Percentiles rank a stretch among this genome's conserved stretches.
Evolutionary conservation across 495 filamentous ascomycete species (phyloP).

Genomic region (Podospora comata): DNA sequence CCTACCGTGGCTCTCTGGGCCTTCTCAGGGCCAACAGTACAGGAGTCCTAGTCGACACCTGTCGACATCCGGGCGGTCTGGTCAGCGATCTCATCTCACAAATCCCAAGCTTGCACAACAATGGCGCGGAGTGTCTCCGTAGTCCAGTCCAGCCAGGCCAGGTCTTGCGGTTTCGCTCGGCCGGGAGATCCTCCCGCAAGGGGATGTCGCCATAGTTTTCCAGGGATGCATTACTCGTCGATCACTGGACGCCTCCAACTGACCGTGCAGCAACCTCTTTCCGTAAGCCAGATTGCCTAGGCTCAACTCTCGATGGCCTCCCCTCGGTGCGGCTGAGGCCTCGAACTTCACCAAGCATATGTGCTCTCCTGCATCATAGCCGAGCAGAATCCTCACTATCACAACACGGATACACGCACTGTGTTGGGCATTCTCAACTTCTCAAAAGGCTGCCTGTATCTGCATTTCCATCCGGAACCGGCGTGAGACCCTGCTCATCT

Average conservation of each 20-base stretch:
- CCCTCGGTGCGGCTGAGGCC: neutral
- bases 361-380: neutral
- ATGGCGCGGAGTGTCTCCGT: neutral
- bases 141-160: neutral
- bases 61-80: neutral
- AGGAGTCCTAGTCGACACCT: neutral
- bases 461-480: neutral
- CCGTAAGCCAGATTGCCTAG: neutral
- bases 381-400: neutral
- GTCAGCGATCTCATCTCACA: neutral
- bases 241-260: constrained; percentile 10
- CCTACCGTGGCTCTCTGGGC: too few species aligned
- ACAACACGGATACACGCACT: neutral
- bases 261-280: neutral
- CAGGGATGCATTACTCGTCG: neutral
- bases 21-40: neutral
- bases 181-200: constrained; percentile 7
- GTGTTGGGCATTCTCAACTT: neutral
- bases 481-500: neutral
- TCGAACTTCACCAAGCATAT: neutral
- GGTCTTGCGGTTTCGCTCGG: neutral
- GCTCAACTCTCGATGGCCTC: neutral
- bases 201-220: constrained; percentile 14
- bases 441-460: neutral
- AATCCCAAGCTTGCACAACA: neutral